Percentiles rank a stretch among this genome's conserved stretches.
phyloP scores from a whole-genome alignment of 768 basidiomycete genomes.

The Suillus subaureus region DNA sequence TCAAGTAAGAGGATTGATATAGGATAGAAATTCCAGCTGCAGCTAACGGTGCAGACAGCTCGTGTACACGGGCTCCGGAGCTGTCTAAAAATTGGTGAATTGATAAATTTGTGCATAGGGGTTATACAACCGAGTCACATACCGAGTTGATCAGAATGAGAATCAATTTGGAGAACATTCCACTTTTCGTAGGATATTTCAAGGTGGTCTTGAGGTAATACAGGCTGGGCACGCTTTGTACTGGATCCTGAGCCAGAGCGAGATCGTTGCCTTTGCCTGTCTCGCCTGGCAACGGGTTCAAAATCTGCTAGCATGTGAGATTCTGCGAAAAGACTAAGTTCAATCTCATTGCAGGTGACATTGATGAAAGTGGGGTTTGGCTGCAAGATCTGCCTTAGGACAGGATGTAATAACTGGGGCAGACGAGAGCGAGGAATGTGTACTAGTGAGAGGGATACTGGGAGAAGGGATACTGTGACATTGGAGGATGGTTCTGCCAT shows the following conservation, averaged over 20 bases:
- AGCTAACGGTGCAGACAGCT: constrained; percentile 75
- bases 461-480: constrained; percentile 70
- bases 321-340: constrained; percentile 76
- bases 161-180: constrained; percentile 82
- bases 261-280: constrained; percentile 49
- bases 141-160: constrained; percentile 74
- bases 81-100: constrained; percentile 45
- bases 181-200: constrained; percentile 76
- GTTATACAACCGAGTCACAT: constrained; percentile 21
- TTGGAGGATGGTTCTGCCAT: constrained; percentile 32
- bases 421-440: constrained; percentile 76
- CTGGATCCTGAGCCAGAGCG: constrained; percentile 40
- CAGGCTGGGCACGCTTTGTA: constrained; percentile 25
- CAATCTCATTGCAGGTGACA: constrained; percentile 77
- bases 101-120: constrained; percentile 12
- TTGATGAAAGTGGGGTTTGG: constrained; percentile 71
- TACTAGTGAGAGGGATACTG: constrained; percentile 70
- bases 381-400: constrained; percentile 71
- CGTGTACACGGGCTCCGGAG: constrained; percentile 72
- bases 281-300: constrained; percentile 58
- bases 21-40: constrained; percentile 79
- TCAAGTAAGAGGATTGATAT: constrained; percentile 82
- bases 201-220: constrained; percentile 46
- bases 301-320: constrained; percentile 59
- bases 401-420: constrained; percentile 53